Evolutionary conservation across 257 asterid species (phyloP), one percentile per base, ranked within the genome.

Genomic region (Penstemon davidsonii): DNA sequence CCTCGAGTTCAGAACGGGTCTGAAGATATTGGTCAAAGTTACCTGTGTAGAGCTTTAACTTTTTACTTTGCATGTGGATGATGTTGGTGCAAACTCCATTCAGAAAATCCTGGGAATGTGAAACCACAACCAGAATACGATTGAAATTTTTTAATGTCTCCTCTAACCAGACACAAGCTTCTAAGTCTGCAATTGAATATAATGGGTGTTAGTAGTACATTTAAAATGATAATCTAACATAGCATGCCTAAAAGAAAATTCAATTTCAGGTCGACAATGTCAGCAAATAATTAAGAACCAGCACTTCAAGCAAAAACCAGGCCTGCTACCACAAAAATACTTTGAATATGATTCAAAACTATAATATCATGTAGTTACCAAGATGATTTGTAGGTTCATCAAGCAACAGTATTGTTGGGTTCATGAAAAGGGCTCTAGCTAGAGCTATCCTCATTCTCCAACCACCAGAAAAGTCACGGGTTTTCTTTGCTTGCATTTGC

Each of bases 361-460:
- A 10, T 3, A 50, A 44, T 56, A 64, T 46, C 45, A 18, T 25
- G 45, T 18, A 36, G 54, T 72, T 80, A 93, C 99, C 99, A 54
- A 94, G 96, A 84, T 94, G 99, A 83, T 94, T 94, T 42, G 99
- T 94, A 5, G 99, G 99, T 47, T 94, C 99, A 82, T 94, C 99
- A 58, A 91, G 95, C 81, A 94, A 79, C 68, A 94, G 68, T 64
- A 94, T 73, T n/a, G 99, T 94, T 8, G 96, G 99, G 51, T 91
- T 94, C 91, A 94, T 94, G 77, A 94, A 94, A 73, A 94, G 83
- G 43, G 99, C 99, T 68, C 99, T 76, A 46, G 99, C 97, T 43
- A 94, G 76, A 76, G 99, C 97, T 72, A 94, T 91, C 77, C 99
- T 88, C 99, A 94, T 94, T 73, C 99, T 88, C 99, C 99, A 94